Percentiles rank a stretch among this genome's conserved stretches.
Conservation (phyloP, 805 yeast genomes). For the Debaryomyces castellii region DNA sequence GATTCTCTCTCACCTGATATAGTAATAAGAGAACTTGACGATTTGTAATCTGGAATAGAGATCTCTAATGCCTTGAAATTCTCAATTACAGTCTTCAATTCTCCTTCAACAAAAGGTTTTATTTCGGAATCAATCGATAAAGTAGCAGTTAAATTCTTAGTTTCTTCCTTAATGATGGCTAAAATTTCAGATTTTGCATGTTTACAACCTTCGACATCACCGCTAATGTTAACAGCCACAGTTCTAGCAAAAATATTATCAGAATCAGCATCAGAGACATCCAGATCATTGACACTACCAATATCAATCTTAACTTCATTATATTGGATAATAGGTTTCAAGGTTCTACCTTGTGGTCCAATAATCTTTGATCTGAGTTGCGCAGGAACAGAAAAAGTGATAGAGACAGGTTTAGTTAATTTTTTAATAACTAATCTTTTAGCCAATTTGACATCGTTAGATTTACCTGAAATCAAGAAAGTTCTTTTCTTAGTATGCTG, state of each 20-base stretch:
- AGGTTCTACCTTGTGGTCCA: constrained; percentile 81
- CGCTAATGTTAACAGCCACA: constrained; percentile 67
- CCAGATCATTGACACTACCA: constrained; percentile 35
- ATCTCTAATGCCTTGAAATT: constrained; percentile 28
- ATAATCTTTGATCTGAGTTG: constrained; percentile 74
- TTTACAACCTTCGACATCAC: constrained; percentile 81
- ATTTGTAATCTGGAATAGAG: constrained; percentile 35
- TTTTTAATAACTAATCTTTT: constrained; percentile 73
- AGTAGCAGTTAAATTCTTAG: constrained; percentile 54
- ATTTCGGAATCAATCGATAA: constrained; percentile 44
- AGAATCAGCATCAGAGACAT: constrained; percentile 38
- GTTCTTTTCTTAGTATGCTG: constrained; percentile 75
- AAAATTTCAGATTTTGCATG: constrained; percentile 69
- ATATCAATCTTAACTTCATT: constrained; percentile 73
- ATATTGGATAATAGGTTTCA: constrained; percentile 73
- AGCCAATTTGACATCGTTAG: constrained; percentile 64
- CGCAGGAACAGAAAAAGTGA: constrained; percentile 69
- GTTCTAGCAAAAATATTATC: constrained; percentile 61
- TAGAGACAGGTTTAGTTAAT: constrained; percentile 70
- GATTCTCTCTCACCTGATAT: constrained; percentile 72
- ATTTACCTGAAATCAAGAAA: constrained; percentile 76
- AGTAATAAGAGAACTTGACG: constrained; percentile 39
- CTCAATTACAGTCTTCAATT: constrained; percentile 23
- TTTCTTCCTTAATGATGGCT: constrained; percentile 73
- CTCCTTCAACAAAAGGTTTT: constrained; percentile 45